Conservation (phyloP, 768 basidiomycete genomes). For the Podaxis mareebaensis region DNA sequence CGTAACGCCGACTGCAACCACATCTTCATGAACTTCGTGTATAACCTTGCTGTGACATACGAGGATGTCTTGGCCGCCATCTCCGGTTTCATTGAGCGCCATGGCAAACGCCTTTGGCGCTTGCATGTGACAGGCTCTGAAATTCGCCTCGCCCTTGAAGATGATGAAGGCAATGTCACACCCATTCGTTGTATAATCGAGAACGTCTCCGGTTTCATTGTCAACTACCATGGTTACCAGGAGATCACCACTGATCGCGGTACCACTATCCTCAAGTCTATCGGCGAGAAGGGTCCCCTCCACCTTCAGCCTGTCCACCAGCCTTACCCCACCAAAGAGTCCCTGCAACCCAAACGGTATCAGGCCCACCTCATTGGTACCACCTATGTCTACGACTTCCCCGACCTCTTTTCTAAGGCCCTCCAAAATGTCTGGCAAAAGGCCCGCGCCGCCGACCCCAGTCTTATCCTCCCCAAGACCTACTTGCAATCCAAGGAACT, state of each 20-base stretch:
- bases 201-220: slow-evolving; percentile 98
- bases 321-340: slow-evolving; percentile 96
- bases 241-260: slow-evolving; percentile 97
- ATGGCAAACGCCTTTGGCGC: slow-evolving; percentile 97
- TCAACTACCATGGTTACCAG: slow-evolving; percentile 97
- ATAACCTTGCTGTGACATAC: slow-evolving; percentile 92
- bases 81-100: slow-evolving; percentile 98
- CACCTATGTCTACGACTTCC: slow-evolving; percentile 99
- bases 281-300: slow-evolving; percentile 95
- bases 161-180: slow-evolving; percentile 90
- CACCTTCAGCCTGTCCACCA: slow-evolving; percentile 95
- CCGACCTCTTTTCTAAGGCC: slow-evolving; percentile 97
- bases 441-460: slow-evolving; percentile 61
- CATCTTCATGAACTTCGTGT: slow-evolving; percentile 99
- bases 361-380: slow-evolving; percentile 98
- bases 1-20: slow-evolving; percentile 97
- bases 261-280: slow-evolving; percentile 93
- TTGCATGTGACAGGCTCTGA: slow-evolving; percentile 98
- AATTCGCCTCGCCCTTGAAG: slow-evolving; percentile 93
- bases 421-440: slow-evolving; percentile 90
- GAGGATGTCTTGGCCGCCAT: slow-evolving; percentile 97
- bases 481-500: slow-evolving; percentile 87
- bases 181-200: slow-evolving; percentile 98
- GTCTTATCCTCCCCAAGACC: slow-evolving; percentile 72
- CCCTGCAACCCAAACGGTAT: slow-evolving; percentile 97